phyloP scores from a whole-genome alignment of 2,329 filamentous ascomycete genomes.

The Leptographium galeiforme region DNA sequence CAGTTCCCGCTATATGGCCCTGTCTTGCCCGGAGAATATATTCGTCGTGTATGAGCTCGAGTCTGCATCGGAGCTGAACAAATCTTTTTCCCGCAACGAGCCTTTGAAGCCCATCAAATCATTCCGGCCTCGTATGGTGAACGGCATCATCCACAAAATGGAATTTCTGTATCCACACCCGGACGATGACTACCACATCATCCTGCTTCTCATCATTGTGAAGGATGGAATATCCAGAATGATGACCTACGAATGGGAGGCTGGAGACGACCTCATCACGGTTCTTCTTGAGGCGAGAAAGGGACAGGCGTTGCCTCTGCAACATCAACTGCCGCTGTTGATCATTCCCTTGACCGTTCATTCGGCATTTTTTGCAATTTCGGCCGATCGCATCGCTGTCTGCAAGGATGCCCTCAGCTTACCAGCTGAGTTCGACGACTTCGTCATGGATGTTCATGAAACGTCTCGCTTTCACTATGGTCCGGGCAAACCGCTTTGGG shows the following conservation, averaged over 20 bases:
- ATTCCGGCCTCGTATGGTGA: slow-evolving; percentile 31
- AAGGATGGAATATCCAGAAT: slow-evolving; percentile 35
- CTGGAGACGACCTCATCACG: slow-evolving; percentile 30
- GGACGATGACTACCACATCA: slow-evolving; percentile 54
- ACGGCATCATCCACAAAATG: slow-evolving; percentile 71
- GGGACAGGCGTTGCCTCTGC: slow-evolving; percentile 35
- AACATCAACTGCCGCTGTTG: slow-evolving; percentile 49
- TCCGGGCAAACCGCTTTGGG: slow-evolving; percentile 50
- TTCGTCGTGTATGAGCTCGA: slow-evolving; percentile 63
- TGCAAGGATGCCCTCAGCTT: slow-evolving; percentile 41
- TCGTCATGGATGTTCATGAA: slow-evolving; percentile 26
- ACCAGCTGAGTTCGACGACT: slow-evolving; percentile 31
- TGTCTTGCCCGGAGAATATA: slow-evolving; percentile 55
- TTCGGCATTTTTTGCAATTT: slow-evolving; percentile 59
- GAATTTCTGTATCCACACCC: slow-evolving; percentile 66
- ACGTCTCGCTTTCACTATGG: slow-evolving; percentile 34
- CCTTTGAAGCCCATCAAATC: slow-evolving; percentile 45
- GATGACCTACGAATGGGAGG: slow-evolving; percentile 48
- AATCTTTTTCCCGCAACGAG: slow-evolving; percentile 31
- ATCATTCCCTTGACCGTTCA: slow-evolving; percentile 58
- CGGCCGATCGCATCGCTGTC: slow-evolving; percentile 42
- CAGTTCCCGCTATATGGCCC: slow-evolving; percentile 52
- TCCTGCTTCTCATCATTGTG: slow-evolving; percentile 56
- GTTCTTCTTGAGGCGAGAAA: slow-evolving; percentile 32
- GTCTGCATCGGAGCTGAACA: slow-evolving; percentile 34